Evolutionary conservation across 192 early-diverging fungal genomes (phyloP).

Genomic region (Coemansia sp.): DNA sequence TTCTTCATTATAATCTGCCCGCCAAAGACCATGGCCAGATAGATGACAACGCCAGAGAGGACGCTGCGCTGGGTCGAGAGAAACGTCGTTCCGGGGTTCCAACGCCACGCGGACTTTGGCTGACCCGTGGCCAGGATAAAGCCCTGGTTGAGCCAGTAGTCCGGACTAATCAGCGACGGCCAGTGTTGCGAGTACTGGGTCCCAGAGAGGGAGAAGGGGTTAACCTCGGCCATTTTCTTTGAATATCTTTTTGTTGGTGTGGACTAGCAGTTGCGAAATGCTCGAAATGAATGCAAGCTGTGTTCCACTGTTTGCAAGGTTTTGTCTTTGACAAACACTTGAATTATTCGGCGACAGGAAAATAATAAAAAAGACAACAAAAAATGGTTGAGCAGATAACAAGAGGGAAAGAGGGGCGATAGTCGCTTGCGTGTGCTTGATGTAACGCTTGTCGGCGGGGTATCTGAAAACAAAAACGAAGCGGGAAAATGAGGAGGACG

Average conservation of each 20-base stretch:
- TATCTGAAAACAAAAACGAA: background rate
- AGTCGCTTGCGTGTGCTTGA: background rate
- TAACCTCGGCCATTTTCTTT: constrained; percentile 35
- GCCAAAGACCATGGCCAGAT: constrained; percentile 80
- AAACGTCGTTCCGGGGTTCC: constrained; percentile 47
- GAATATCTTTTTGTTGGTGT: background rate
- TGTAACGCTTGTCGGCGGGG: background rate
- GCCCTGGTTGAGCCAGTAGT: constrained; percentile 55
- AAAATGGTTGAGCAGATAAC: background rate
- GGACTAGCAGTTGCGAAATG: background rate
- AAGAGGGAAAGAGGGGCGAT: background rate
- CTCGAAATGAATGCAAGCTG: constrained; percentile 1
- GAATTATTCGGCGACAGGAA: too few species aligned
- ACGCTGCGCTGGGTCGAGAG: constrained; percentile 52
- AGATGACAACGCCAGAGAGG: constrained; percentile 55
- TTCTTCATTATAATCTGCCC: constrained; percentile 69
- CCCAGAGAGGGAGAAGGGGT: constrained; percentile 51
- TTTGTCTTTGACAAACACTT: too few species aligned
- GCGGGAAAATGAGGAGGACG: background rate
- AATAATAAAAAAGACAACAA: constrained; percentile 3
- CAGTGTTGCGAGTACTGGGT: constrained; percentile 53
- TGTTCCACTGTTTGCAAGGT: background rate
- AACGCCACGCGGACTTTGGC: constrained; percentile 54
- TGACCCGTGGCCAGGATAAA: constrained; percentile 43
- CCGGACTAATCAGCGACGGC: constrained; percentile 54